Percentiles rank a stretch among this genome's conserved stretches.
These are phyloP conservation scores for Picochlorum sp. DNA, from an alignment of 139 green algal genomes.

Conservation along the genomic window DNA sequence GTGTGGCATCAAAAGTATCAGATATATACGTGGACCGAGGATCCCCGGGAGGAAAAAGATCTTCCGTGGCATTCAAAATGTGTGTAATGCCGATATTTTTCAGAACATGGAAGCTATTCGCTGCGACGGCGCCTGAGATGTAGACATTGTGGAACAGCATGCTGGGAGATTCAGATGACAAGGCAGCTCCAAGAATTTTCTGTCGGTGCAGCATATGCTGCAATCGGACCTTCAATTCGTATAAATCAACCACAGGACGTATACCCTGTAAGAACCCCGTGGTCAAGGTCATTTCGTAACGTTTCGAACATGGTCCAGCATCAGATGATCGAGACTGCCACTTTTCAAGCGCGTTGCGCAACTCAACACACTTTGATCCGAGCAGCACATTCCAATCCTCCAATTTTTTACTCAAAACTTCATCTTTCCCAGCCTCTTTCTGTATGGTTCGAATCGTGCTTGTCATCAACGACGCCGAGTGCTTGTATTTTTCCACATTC, in stretches of 20 bases:
- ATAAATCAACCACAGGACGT: slow-evolving; percentile 71
- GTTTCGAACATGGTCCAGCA: slow-evolving; percentile 16
- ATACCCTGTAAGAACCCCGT: slow-evolving; percentile 77
- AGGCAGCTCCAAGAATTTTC: slow-evolving; percentile 48
- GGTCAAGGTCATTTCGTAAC: slow-evolving; percentile 36
- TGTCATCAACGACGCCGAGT: slow-evolving; percentile 21
- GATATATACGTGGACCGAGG: neutral
- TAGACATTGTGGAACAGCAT: slow-evolving; percentile 54
- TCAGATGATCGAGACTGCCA: slow-evolving; percentile 45
- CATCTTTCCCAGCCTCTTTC: slow-evolving; percentile 33
- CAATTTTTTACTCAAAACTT: slow-evolving; percentile 28
- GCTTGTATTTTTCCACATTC: neutral
- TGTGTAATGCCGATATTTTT: slow-evolving; percentile 75
- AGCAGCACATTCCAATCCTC: slow-evolving; percentile 36
- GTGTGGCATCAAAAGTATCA: neutral
- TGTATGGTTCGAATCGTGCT: slow-evolving; percentile 43
- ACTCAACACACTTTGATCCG: slow-evolving; percentile 32
- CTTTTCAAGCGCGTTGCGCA: slow-evolving; percentile 50
- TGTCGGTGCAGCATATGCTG: slow-evolving; percentile 77
- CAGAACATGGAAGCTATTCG: slow-evolving; percentile 63
- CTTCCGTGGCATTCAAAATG: slow-evolving; percentile 75
- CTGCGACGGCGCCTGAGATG: slow-evolving; percentile 64
- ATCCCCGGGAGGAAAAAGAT: slow-evolving; percentile 9
- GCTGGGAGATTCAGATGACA: slow-evolving; percentile 37
- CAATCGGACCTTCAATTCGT: slow-evolving; percentile 79